Conservation (phyloP, 75 land plant genomes). For the Pinus taeda region DNA sequence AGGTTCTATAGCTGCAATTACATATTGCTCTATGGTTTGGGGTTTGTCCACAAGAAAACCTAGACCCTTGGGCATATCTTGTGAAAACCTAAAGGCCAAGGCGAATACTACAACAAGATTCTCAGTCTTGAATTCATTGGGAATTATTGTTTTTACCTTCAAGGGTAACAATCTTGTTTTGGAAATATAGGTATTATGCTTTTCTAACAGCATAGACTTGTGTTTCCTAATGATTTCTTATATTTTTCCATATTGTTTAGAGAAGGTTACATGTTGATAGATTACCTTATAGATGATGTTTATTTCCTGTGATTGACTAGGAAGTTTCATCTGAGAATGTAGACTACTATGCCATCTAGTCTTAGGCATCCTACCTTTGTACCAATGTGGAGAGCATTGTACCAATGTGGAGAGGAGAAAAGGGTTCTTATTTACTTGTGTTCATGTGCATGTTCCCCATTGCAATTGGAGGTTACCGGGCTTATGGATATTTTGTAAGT, state of each 20-base stretch:
- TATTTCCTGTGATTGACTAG: background rate
- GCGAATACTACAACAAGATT: slow-evolving; percentile 20
- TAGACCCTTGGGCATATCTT: slow-evolving; percentile 45
- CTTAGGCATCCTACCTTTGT: slow-evolving; percentile 49
- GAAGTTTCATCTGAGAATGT: background rate
- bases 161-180: slow-evolving; percentile 62
- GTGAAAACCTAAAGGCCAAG: slow-evolving; percentile 14
- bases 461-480: slow-evolving; percentile 53
- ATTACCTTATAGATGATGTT: background rate
- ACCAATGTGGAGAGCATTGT: slow-evolving; percentile 63
- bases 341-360: slow-evolving; percentile 65
- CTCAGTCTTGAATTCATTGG: slow-evolving; percentile 51
- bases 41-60: slow-evolving; percentile 39
- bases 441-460: slow-evolving; percentile 51
- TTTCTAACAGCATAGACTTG: background rate
- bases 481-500: slow-evolving; percentile 30
- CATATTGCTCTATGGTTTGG: slow-evolving; percentile 56
- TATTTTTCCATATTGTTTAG: background rate
- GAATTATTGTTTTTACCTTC: slow-evolving; percentile 58
- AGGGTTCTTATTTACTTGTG: slow-evolving; percentile 36
- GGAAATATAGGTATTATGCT: slow-evolving; percentile 52
- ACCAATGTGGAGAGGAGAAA: slow-evolving; percentile 64
- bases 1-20: slow-evolving; percentile 57
- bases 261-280: background rate
- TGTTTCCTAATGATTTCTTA: background rate